phyloP scores from a whole-genome alignment of 2,329 filamentous ascomycete genomes.

The Kalaharituber pfeilii region DNA sequence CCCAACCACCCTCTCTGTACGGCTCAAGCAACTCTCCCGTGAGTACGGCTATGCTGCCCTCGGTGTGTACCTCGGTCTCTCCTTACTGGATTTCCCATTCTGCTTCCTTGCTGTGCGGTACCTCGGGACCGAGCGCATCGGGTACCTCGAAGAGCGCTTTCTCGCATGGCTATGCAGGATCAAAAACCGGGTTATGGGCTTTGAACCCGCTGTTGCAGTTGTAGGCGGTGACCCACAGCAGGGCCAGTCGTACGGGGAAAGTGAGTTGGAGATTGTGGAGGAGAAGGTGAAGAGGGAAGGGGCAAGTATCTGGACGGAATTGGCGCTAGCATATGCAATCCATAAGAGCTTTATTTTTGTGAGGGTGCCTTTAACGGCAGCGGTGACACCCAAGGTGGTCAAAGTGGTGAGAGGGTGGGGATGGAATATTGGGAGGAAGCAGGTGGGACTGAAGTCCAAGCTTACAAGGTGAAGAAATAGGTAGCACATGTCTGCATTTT shows the following conservation, averaged over 20 bases:
- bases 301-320: conserved; percentile 58
- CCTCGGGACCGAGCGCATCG: conserved; percentile 73
- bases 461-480: too few relatives aligned
- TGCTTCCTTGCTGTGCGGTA: conserved; percentile 76
- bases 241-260: conserved; percentile 23
- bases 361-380: conserved; percentile 79
- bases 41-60: conserved; percentile 91
- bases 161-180: conserved; percentile 33
- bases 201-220: not conserved
- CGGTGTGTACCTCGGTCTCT: conserved; percentile 74
- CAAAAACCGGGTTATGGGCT: not conserved
- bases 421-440: conserved; percentile 80
- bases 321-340: conserved; percentile 86
- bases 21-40: conserved; percentile 64
- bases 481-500: too few relatives aligned
- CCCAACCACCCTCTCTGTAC: conserved; percentile 37
- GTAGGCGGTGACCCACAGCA: conserved; percentile 15
- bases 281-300: conserved; percentile 36
- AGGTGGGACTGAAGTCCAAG: too few relatives aligned
- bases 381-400: conserved; percentile 85
- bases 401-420: conserved; percentile 75
- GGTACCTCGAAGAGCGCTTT: conserved; percentile 51
- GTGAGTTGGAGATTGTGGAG: conserved; percentile 43
- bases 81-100: conserved; percentile 79
- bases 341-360: conserved; percentile 97